Base-by-base conservation (phyloP, 768 basidiomycete genomes). In the Dioszegia aurantiaca region DNA sequence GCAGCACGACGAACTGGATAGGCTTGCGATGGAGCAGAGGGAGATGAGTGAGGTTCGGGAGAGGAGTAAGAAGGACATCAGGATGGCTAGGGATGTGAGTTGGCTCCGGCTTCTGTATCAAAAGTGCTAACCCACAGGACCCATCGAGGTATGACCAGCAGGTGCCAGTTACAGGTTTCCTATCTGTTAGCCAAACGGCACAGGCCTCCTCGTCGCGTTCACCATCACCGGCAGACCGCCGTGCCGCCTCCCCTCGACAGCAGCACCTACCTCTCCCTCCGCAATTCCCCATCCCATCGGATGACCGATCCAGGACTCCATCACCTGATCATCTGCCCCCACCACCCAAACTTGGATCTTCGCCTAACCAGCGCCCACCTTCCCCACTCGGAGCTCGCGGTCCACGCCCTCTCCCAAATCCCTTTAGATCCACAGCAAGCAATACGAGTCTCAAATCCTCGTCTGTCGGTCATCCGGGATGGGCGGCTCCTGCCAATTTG, bases 1-100 rank as follows among this genome's bases (percentile, higher is more conserved):
- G 49, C 83, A 88, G 68, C 86, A 90, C 65, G 87, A 90, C 11
- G 90, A 94, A 67, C 78, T 90, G 33, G 81, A 86, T 61, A 80
- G 85, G 21, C 80, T 90, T 17, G 88, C 82, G 14, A 72, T 81
- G 33, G 85, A 80, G 51, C 80, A 78, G 60, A 72, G 68, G 46
- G 78, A 82, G 54, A 77, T 88, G 74, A 78, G 83, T 21, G 81
- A 83, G 64, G 82, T 83, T 1, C 82, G 88, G 65, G 85, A 89
- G 64, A 79, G 84, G 59, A 91, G 89, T 70, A 81, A 80, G 68
- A 84, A 81, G 62, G 87, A 90, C 40, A 80, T 79, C 2, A 81
- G 81, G 62, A 82, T 89, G 77, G 85, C 86, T 72, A 79, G 83
- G 54, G 81, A 80, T 68, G 90, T 91, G 62, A 62, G 83, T 79